Base-by-base conservation (phyloP, 768 basidiomycete species). In the Lentinula aciculospora region DNA sequence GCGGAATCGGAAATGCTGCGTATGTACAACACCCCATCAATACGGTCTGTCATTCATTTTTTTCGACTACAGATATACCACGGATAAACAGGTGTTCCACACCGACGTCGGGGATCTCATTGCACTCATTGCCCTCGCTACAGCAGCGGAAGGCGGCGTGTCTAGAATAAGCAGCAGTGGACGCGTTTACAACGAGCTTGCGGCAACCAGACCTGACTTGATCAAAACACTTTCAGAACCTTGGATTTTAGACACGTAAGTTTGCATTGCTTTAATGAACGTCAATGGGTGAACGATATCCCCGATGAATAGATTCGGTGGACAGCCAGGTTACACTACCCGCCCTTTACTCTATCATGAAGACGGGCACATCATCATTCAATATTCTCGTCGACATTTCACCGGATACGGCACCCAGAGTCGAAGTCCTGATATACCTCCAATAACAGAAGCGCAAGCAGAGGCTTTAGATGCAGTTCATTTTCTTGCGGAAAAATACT, bases 61-160 rank as follows among this genome's bases (percentile, higher is more conserved):
- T 29, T 34, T 8, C 3, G 15, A 6, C 17, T 10, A 21, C 4
- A 50, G 49, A 34, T 78, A 78, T 61, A 80, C 75, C 3, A 80
- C 76, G 1, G 76, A 79, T 65, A 77, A 75, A 58, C 77, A 79
- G 61, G 77, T 79, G 21, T 80, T 80, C 68, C 77, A 79, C 60
- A 77, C 77, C 1, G 77, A 79, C 58, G 69, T 74, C 34, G 77
- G 78, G 0, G 76, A 78, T 62, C 65, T 78, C 46, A 76, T 80
- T 59, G 73, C 75, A 4, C 66, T 78, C 29, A 68, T 78, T 56
- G 73, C 76, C 2, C 66, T 79, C 32, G 70, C 76, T 57, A 66
- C 68, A 5, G 76, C 78, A 7, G 74, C 71, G 28, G 71, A 75
- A 49, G 78, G 78, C 12, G 78, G 78, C 2, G 72, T 70, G 12